Base-by-base conservation (phyloP, 148 eudicot genomes). In the Selenicereus undatus region DNA sequence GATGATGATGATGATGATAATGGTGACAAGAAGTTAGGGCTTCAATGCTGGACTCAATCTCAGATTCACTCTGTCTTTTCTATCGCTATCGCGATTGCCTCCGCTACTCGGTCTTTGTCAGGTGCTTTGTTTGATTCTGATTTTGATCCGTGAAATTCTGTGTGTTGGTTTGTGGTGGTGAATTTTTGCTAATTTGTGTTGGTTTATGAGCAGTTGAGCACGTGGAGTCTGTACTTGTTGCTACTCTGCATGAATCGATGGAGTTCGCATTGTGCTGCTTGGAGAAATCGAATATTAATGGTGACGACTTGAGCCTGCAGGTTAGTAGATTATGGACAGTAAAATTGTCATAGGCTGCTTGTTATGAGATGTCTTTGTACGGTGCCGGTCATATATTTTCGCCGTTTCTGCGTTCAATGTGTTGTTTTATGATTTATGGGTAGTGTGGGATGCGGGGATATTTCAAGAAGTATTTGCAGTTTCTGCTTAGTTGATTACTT, bases 201-300 rank as follows among this genome's bases (percentile, higher is more conserved):
- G 8, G 8, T 30, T 76, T 58, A 21, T 71, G 66, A 76, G 86
- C 87, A 96, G 99, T 90, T 81, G 98, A 94, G 88, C 93, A 90
- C 52, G 94, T 91, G 36, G 98, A 96, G 32, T 88, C 90, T n/a
- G 77, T 89, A 80, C 82, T 91, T 76, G 83, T 91, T 56, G 93
- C 99, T 64, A 90, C 89, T 48, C 83, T 92, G 56, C 91, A 89
- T 54, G 87, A 90, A 77, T 91, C 94, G 10, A 80, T 96, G 80
- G 94, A 96, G 85, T 92, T 94, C 72, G 93, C 93, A n/a, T 75
- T 92, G 83, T 89, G 91, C 81, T 90, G 82, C 80, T 85, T 96
- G 91, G 99, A 96, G 86, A 92, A 90, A 83, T 88, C 85, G 32
- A 76, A 82, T 22, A 9, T 81, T 39, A 77, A 65, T 26, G 69